These are phyloP conservation scores for Pseudonitzschia delicatissima DNA, from an alignment of 108 stramenopile genomes.

Conservation along the genomic window DNA sequence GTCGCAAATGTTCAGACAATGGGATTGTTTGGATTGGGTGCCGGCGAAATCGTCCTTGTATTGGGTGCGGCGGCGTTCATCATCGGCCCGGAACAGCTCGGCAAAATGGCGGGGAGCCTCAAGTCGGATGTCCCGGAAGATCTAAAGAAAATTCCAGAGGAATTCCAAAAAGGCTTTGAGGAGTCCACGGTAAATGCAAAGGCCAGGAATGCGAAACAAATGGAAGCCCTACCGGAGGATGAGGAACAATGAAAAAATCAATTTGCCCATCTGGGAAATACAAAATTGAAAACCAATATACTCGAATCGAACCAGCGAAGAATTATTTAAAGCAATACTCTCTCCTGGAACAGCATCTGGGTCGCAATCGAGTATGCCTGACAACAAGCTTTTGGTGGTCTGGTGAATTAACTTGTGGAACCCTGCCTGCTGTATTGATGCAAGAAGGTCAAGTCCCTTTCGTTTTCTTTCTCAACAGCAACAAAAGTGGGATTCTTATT, in stretches of 20 bases:
- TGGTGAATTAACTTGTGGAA: no score
- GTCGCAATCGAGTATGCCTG: no score
- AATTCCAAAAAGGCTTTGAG: constrained; percentile 77
- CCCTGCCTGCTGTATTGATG: no score
- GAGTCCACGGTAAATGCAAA: constrained; percentile 68
- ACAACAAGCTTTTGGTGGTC: no score
- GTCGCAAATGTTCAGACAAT: constrained; percentile 58
- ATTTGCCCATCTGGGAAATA: background rate
- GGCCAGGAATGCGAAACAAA: constrained; percentile 64
- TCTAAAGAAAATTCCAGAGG: constrained; percentile 59
- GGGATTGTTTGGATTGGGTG: constrained; percentile 82
- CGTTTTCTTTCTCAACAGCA: no score
- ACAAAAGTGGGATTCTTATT: no score
- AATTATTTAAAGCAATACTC: no score
- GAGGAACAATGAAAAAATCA: no score
- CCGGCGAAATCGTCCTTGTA: constrained; percentile 72
- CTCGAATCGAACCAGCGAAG: no score
- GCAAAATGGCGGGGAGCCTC: constrained; percentile 50
- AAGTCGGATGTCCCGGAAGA: constrained; percentile 39
- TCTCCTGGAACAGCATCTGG: no score
- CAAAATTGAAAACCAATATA: no score
- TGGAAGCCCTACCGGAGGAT: constrained; percentile 42
- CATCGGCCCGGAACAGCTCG: constrained; percentile 56
- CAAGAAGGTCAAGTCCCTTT: no score
- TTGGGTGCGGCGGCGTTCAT: constrained; percentile 52